These are phyloP conservation scores for Trametes maxima DNA, from an alignment of 768 basidiomycete genomes.

Conservation along the genomic window DNA sequence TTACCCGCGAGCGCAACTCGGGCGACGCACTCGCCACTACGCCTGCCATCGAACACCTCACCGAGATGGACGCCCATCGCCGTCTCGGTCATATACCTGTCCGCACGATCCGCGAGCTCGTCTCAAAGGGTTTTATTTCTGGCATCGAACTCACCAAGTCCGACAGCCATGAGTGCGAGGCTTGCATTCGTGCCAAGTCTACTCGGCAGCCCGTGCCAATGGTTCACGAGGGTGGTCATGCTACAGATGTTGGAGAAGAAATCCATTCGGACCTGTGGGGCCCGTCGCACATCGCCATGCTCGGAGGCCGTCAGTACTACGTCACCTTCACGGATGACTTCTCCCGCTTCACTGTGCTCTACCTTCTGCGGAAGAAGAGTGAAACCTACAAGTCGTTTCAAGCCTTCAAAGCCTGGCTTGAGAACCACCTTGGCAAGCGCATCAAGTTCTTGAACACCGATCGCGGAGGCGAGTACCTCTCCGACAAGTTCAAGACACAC, in stretches of 20 bases:
- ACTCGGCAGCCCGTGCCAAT: slow-evolving; percentile 15
- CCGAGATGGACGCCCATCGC: too few species aligned
- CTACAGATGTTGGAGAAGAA: slow-evolving; percentile 36
- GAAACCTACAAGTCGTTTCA: slow-evolving; percentile 36
- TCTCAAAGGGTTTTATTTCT: too few species aligned
- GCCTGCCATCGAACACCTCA: too few species aligned
- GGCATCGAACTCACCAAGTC: too few species aligned
- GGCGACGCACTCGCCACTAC: too few species aligned
- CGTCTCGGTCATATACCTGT: too few species aligned
- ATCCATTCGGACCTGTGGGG: slow-evolving; percentile 49
- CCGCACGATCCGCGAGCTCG: too few species aligned
- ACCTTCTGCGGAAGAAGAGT: slow-evolving; percentile 36
- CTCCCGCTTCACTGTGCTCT: slow-evolving; percentile 24
- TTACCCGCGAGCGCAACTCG: too few species aligned
- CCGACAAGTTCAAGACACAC: not conserved
- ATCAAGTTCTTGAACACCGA: slow-evolving; percentile 44
- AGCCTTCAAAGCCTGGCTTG: slow-evolving; percentile 35
- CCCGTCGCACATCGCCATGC: slow-evolving; percentile 37
- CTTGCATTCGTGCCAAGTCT: too few species aligned
- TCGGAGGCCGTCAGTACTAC: slow-evolving; percentile 27
- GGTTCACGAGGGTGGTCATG: slow-evolving; percentile 1
- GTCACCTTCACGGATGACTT: slow-evolving; percentile 35
- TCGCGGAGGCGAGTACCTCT: slow-evolving; percentile 37
- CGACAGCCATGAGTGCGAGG: too few species aligned
- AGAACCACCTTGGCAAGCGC: too few species aligned